A percentile compares a stretch with the other conserved stretches of the same genome.
Evolutionary conservation across 805 yeast species (phyloP).

Genomic region (Yamadazyma tumulicola): DNA sequence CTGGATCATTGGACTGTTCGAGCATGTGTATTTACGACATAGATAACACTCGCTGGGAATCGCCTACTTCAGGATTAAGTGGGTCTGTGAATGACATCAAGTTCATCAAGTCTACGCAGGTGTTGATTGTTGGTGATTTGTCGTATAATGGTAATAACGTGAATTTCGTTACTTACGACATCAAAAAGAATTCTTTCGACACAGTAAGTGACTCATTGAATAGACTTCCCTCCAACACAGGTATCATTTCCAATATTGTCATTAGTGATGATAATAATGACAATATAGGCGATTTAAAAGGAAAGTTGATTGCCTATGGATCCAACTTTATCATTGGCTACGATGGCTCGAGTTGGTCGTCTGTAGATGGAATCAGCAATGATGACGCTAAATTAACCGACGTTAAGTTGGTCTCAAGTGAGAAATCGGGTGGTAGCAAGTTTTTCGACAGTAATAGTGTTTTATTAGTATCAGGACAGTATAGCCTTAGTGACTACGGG

Average conservation of each 20-base stretch:
- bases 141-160: constrained; percentile 28
- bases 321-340: constrained; percentile 34
- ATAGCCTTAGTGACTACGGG: constrained; percentile 46
- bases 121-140: constrained; percentile 53
- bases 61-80: constrained; percentile 28
- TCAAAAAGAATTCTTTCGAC: constrained; percentile 32
- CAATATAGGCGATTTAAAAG: constrained; percentile 30
- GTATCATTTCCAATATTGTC: constrained; percentile 18
- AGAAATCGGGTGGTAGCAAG: constrained; percentile 18
- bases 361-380: constrained; percentile 32
- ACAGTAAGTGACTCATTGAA: constrained; percentile 16
- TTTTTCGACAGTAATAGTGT: constrained; percentile 44
- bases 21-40: constrained; percentile 67
- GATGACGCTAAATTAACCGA: constrained; percentile 41
- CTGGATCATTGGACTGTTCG: constrained; percentile 55
- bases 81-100: constrained; percentile 57
- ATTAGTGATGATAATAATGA: constrained; percentile 9
- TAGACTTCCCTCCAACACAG: constrained; percentile 14
- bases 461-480: constrained; percentile 56
- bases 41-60: constrained; percentile 51
- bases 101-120: constrained; percentile 37
- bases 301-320: constrained; percentile 37
- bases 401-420: constrained; percentile 39
- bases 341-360: constrained; percentile 48
- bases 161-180: constrained; percentile 54